Percentiles rank a stretch among this genome's conserved stretches.
phyloP scores from a whole-genome alignment of 768 basidiomycete genomes.

The Albatrellus ellisii region DNA sequence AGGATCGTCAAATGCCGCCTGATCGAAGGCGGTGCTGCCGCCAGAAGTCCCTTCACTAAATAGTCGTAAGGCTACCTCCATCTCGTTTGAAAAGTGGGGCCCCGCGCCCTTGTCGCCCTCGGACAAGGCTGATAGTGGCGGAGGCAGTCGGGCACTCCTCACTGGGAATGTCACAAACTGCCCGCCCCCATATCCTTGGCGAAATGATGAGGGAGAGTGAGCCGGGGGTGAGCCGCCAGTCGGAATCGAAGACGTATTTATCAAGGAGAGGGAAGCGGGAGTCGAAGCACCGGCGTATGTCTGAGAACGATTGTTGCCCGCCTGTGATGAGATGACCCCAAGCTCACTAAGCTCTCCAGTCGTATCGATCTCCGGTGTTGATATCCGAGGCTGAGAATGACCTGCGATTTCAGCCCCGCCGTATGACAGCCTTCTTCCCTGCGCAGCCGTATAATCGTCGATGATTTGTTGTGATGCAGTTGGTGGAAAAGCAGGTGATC shows the following conservation, averaged over 20 bases:
- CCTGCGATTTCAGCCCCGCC: too few species aligned
- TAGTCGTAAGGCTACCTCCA: neutral
- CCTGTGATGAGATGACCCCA: too few species aligned
- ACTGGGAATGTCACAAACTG: slow-evolving; percentile 62
- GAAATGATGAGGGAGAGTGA: neutral
- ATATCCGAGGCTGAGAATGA: too few species aligned
- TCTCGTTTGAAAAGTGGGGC: slow-evolving; percentile 8
- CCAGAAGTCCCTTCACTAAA: neutral
- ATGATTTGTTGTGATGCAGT: too few species aligned
- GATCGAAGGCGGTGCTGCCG: neutral
- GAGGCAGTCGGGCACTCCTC: slow-evolving; percentile 21
- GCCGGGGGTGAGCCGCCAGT: neutral
- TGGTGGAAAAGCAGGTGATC: neutral
- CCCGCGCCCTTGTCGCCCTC: slow-evolving; percentile 7
- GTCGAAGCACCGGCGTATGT: too few species aligned
- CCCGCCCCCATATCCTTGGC: slow-evolving; percentile 20
- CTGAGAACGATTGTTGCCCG: too few species aligned
- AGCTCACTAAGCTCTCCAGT: too few species aligned
- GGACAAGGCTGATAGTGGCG: slow-evolving; percentile 4
- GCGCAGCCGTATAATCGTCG: too few species aligned
- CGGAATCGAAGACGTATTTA: too few species aligned
- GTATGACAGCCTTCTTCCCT: too few species aligned
- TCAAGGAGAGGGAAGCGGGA: too few species aligned
- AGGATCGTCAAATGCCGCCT: slow-evolving; percentile 24
- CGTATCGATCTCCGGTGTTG: too few species aligned